Evolutionary conservation across 2,329 filamentous ascomycete genomes (phyloP).

Genomic region (Alternaria triticimaculans): DNA sequence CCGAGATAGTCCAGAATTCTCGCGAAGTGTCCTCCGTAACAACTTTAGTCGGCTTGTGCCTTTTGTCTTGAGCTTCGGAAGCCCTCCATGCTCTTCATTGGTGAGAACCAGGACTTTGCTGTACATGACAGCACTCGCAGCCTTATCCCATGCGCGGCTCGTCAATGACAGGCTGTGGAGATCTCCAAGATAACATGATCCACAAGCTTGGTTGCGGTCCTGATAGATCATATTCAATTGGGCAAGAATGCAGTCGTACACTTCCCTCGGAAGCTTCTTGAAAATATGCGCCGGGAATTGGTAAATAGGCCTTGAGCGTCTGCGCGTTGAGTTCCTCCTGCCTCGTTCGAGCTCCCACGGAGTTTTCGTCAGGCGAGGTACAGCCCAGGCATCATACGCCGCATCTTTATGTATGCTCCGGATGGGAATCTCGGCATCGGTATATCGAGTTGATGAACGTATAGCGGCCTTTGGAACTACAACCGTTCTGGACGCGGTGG

Average conservation of each 20-base stretch:
- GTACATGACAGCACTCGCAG: conserved; percentile 60
- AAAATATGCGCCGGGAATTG: conserved; percentile 46
- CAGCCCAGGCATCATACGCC: conserved; percentile 10
- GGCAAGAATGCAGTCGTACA: conserved; percentile 62
- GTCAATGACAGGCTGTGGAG: conserved; percentile 61
- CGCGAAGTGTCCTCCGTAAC: conserved; percentile 61
- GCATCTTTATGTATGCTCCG: neutral
- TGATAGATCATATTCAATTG: conserved; percentile 57
- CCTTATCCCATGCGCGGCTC: conserved; percentile 63
- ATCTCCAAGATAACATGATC: conserved; percentile 62
- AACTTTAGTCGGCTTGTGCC: conserved; percentile 60
- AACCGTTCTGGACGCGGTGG: conserved; percentile 7
- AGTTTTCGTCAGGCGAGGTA: conserved; percentile 41
- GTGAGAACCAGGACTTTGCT: conserved; percentile 57
- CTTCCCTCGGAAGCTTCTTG: conserved; percentile 58
- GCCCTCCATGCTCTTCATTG: conserved; percentile 46
- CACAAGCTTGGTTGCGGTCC: conserved; percentile 50
- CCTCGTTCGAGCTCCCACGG: conserved; percentile 50
- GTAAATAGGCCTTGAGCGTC: conserved; percentile 20
- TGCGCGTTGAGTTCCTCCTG: conserved; percentile 42
- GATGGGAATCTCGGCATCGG: neutral
- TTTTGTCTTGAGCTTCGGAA: conserved; percentile 53
- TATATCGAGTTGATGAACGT: neutral
- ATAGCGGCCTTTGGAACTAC: neutral
- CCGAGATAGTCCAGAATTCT: conserved; percentile 58